Evolutionary conservation across 768 basidiomycete genomes (phyloP), one percentile per base, ranked within the genome.

Genomic region (Roridomyces roridus): DNA sequence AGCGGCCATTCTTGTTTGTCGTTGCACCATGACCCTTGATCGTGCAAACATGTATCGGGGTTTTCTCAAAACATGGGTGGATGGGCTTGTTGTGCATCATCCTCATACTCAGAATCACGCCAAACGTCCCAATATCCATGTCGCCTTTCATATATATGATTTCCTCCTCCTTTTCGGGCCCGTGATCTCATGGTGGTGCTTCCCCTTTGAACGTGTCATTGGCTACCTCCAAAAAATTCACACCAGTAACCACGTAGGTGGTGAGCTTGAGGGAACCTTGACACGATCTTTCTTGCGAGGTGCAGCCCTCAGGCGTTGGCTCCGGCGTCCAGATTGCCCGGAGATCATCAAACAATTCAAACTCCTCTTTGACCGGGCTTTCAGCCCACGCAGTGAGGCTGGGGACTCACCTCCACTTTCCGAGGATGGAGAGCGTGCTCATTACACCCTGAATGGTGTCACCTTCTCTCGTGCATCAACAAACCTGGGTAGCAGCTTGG

Each of bases 201-300:
- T 75, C 58, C 71, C 72, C 1, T 77, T 76, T 51, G 72, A 79
- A 55, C 57, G 63, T 0, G 46, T 77, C 14, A 77, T 78, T 37
- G 72, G 78, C 4, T 60, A 54, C 9, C 52, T 79, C 0, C 73
- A 79, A 46, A 57, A 61, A 5, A 54, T 77, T 11, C 56, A 67
- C 11, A 69, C 49, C 15, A 78, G 75, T 56, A 53, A 71, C 41
- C 63, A 69, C 29, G 46, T 61, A 49, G 71, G 75, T 61, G 35
- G 61, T 26, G 43, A 54, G 23, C 52, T 54, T 14, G 52, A 54
- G 34, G 52, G 29, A 17, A 59, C 36, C 39, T 40, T 59, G 25
- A 44, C 52, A 8, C 41, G 14, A n/a, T 46, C 58, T 18, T 54
- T 54, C 46, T 28, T 55, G 21, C 45, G 58, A 23, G 51, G 46